These are phyloP conservation scores for Allium cepa DNA, from an alignment of 106 monocot genomes.

Conservation along the genomic window DNA sequence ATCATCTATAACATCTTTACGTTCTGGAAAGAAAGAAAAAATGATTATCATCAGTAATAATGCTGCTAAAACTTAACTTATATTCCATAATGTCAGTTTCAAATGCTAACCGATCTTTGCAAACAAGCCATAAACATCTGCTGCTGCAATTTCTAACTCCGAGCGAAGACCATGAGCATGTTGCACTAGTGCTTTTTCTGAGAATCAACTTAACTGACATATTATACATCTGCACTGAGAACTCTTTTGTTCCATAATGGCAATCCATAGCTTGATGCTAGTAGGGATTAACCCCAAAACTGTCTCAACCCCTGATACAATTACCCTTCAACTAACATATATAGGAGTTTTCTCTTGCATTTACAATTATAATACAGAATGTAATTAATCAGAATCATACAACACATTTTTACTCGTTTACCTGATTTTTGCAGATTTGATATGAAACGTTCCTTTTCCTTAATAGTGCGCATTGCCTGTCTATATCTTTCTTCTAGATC, in stretches of 20 bases:
- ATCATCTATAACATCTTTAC: too few species aligned
- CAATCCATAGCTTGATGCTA: too few species aligned
- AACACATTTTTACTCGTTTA: background rate
- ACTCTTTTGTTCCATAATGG: too few species aligned
- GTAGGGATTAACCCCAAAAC: too few species aligned
- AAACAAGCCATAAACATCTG: conserved; percentile 56
- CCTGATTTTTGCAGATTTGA: conserved; percentile 51
- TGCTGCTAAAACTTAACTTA: too few species aligned
- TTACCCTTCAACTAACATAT: too few species aligned
- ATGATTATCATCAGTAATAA: too few species aligned
- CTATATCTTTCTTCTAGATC: too few species aligned
- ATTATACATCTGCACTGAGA: too few species aligned
- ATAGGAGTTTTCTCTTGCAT: background rate
- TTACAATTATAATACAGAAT: too few species aligned
- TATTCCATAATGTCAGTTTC: conserved; percentile 15
- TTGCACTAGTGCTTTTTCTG: conserved; percentile 58
- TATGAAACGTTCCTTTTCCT: conserved; percentile 55
- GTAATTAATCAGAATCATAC: background rate
- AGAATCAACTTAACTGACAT: background rate
- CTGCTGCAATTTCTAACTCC: conserved; percentile 54
- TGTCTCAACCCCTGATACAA: too few species aligned
- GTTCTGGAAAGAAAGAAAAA: too few species aligned
- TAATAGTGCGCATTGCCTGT: conserved; percentile 31
- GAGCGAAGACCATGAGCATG: conserved; percentile 51
- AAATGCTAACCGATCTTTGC: conserved; percentile 50